Evolutionary conservation across 768 basidiomycete species (phyloP).

Genomic region (Kwoniella shandongensis): DNA sequence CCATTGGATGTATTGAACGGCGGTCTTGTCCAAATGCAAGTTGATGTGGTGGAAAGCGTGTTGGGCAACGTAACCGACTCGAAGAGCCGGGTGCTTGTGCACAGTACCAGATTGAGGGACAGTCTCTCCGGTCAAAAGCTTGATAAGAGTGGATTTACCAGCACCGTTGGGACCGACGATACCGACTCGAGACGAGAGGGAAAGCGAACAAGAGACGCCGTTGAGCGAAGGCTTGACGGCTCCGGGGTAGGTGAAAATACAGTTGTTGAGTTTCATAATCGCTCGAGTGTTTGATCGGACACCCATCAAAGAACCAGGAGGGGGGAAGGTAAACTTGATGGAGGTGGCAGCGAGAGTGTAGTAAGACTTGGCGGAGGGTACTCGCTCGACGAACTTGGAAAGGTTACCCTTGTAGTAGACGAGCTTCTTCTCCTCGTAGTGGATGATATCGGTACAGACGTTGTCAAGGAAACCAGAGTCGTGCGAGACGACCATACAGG

Average conservation of each 20-base stretch:
- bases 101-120: conserved; percentile 86
- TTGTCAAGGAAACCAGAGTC: conserved; percentile 96
- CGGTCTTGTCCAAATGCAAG: conserved; percentile 86
- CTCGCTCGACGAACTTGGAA: conserved; percentile 79
- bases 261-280: conserved; percentile 85
- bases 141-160: conserved; percentile 93
- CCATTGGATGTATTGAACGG: conserved; percentile 97
- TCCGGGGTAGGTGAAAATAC: conserved; percentile 93
- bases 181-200: conserved; percentile 91
- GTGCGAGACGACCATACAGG: conserved; percentile 91
- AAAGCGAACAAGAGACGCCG: conserved; percentile 87
- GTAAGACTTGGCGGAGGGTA: conserved; percentile 93
- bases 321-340: conserved; percentile 92
- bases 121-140: conserved; percentile 90
- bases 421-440: conserved; percentile 95
- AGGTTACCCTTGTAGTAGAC: conserved; percentile 93
- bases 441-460: conserved; percentile 93
- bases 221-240: conserved; percentile 72
- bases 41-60: conserved; percentile 93
- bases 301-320: conserved; percentile 94
- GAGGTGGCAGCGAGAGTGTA: conserved; percentile 92
- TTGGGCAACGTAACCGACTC: conserved; percentile 95
- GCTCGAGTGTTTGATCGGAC: conserved; percentile 93
- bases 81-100: conserved; percentile 88
- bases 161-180: conserved; percentile 92